Evolutionary conservation across 257 asterid species (phyloP).

Genomic region (Solanum chmielewskii): DNA sequence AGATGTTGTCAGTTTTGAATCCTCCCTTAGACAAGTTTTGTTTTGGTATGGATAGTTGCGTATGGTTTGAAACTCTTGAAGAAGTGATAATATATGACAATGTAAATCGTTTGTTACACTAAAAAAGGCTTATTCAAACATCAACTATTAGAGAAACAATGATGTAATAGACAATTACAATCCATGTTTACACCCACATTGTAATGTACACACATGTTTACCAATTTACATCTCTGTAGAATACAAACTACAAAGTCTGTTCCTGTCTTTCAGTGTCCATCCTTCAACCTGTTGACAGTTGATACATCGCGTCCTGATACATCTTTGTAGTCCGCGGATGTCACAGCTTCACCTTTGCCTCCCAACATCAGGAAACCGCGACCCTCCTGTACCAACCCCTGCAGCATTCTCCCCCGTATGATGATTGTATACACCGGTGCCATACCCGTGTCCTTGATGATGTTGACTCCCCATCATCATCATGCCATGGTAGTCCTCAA

Average conservation of each 20-base stretch:
- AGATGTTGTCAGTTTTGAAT: background rate
- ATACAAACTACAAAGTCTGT: background rate
- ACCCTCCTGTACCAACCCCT: conserved; percentile 19
- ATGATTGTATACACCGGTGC: conserved; percentile 8
- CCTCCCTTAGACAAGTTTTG: background rate
- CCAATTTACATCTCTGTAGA: background rate
- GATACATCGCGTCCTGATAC: background rate
- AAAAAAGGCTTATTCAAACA: background rate
- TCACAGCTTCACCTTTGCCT: conserved; percentile 9
- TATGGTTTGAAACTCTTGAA: background rate
- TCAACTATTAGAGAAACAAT: background rate
- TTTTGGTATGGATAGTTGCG: background rate
- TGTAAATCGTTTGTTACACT: background rate
- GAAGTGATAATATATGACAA: background rate
- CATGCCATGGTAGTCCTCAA: conserved; percentile 14
- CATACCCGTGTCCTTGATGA: conserved; percentile 19
- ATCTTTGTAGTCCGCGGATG: background rate
- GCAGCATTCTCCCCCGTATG: conserved; percentile 16
- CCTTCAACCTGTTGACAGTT: background rate
- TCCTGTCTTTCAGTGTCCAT: background rate
- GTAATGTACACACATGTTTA: background rate
- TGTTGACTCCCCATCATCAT: conserved; percentile 2
- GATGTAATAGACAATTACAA: background rate
- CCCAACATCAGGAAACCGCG: conserved; percentile 21
- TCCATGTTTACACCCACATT: background rate